These are phyloP conservation scores for Zasmidium angulare DNA, from an alignment of 2,329 filamentous ascomycete species.

Conservation along the genomic window DNA sequence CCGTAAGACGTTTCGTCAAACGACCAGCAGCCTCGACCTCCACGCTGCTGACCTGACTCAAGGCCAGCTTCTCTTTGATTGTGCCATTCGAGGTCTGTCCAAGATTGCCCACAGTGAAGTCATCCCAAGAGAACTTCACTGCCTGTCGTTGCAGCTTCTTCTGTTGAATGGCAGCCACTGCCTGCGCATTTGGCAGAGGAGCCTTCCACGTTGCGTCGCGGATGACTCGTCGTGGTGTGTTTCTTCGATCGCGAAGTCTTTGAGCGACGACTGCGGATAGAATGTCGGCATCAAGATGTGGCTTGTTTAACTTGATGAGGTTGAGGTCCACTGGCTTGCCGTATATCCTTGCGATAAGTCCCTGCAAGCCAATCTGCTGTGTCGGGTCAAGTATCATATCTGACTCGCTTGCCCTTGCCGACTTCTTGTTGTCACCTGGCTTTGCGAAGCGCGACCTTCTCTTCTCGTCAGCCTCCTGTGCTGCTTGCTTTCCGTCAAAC, in stretches of 20 bases:
- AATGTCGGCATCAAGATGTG: slow-evolving; percentile 34
- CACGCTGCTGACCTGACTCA: slow-evolving; percentile 32
- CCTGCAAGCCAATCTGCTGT: slow-evolving; percentile 15
- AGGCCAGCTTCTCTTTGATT: slow-evolving; percentile 26
- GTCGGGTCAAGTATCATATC: slow-evolving; percentile 17
- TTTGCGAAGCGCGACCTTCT: neutral
- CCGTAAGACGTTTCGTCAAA: slow-evolving; percentile 36
- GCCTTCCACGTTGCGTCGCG: slow-evolving; percentile 35
- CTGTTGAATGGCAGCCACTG: slow-evolving; percentile 26
- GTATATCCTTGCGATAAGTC: slow-evolving; percentile 26
- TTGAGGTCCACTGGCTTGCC: slow-evolving; percentile 33
- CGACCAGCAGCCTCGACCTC: slow-evolving; percentile 33
- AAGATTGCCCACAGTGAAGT: slow-evolving; percentile 21
- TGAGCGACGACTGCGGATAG: slow-evolving; percentile 31
- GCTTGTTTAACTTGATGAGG: slow-evolving; percentile 28
- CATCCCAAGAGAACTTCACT: slow-evolving; percentile 21
- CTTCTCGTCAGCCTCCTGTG: slow-evolving; percentile 1
- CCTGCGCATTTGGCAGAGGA: slow-evolving; percentile 27
- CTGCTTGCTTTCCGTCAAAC: slow-evolving; percentile 20
- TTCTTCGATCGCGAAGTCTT: slow-evolving; percentile 28
- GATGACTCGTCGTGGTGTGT: slow-evolving; percentile 31
- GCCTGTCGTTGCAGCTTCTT: slow-evolving; percentile 22
- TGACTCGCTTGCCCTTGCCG: neutral
- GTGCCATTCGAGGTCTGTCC: slow-evolving; percentile 20
- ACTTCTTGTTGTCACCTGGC: neutral